phyloP scores from a whole-genome alignment of 306 rosid genomes.

The Prinsepia uniflora region DNA sequence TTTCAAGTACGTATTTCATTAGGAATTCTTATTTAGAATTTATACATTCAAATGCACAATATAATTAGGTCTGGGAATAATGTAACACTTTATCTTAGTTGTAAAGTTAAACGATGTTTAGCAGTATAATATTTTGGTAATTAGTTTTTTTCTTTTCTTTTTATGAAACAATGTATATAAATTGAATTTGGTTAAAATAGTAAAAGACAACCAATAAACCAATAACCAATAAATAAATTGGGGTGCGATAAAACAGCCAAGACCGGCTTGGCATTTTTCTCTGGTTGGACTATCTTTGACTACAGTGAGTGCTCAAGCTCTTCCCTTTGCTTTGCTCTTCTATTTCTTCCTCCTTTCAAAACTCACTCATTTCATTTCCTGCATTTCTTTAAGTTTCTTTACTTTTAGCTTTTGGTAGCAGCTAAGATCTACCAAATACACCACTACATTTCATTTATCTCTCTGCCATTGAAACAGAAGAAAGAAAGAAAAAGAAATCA shows the following conservation, averaged over 20 bases:
- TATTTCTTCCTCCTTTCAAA: not conserved
- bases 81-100: too few species aligned
- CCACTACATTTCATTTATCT: constrained; percentile 16
- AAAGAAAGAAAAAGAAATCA: not conserved
- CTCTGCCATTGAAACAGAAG: not conserved
- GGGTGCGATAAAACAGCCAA: constrained; percentile 39
- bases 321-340: not conserved
- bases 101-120: too few species aligned
- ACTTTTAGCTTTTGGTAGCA: constrained; percentile 32
- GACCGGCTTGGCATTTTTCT: constrained; percentile 40
- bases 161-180: not conserved
- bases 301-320: not conserved
- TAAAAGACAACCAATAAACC: not conserved
- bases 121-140: not conserved
- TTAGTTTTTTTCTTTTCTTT: too few species aligned
- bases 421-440: constrained; percentile 71
- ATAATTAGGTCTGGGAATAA: too few species aligned
- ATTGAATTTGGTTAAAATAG: not conserved
- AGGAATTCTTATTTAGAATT: too few species aligned
- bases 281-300: constrained; percentile 48
- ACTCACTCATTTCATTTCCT: not conserved
- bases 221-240: too few species aligned
- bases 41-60: too few species aligned
- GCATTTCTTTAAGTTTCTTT: not conserved
- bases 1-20: too few species aligned